Evolutionary conservation across 2,329 filamentous ascomycete species (phyloP), one percentile per base, ranked within the genome.

Genomic region (Parafenestella ontariensis): DNA sequence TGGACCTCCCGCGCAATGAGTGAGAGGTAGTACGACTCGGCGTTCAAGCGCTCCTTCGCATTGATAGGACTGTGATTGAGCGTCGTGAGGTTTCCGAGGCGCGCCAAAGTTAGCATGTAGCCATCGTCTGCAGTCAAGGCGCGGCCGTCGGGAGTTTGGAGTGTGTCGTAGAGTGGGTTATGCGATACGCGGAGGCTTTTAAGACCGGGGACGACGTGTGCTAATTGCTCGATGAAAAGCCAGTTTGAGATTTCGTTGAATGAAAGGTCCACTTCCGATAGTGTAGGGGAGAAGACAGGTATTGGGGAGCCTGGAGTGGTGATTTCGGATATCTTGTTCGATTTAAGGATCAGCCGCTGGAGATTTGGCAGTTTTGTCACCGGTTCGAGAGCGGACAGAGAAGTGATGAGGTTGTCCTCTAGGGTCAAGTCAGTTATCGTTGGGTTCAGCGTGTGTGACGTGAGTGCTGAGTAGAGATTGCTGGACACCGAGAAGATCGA

Each of bases 11-110:
- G 87, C 10, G 85, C 90, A 53, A 97, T 95, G 49, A 90, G 85
- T 0, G 89, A 91, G 10, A 98, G 85, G 73, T 99, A 99, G 74
- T 96, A 99, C 68, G 94, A 88, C 66, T 98, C 95, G 4, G 92
- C 92, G 68, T 98, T 95, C 49, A 86, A 82, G 17, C 94, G 87
- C 72, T 98, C 93, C 37, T 88, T 85, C 1, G 81, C 65, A 0
- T 87, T 87, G 63, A 98, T 87, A 1, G 73, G 75, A 55, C 76
- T 87, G 72, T 90, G 92, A 71, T 95, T 95, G 26, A 97, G 82
- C 0, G 80, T 82, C 48, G 83, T 83, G 9, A 98, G 83, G 1
- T 79, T 78, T 1, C 84, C 83, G 1, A 97, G 80, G 2, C 92
- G 89, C 24, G 89, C 91, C 23, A 96, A 80, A 0, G 91, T 91